A percentile compares a stretch with the other conserved stretches of the same genome.
These are phyloP conservation scores for Solanum peruvianum DNA, from an alignment of 257 asterid species.

Conservation along the genomic window DNA sequence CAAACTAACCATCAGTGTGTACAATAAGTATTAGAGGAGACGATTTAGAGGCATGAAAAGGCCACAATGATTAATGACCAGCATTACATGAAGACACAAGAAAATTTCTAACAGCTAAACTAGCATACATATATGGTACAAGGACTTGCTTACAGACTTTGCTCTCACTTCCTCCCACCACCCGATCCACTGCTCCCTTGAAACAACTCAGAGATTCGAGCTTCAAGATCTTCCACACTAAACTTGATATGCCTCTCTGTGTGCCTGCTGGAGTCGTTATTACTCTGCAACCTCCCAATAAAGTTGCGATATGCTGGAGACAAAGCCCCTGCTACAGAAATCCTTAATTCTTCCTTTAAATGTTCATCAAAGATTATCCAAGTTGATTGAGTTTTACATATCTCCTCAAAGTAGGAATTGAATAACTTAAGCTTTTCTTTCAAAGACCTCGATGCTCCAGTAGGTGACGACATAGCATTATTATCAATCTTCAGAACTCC, in stretches of 20 bases:
- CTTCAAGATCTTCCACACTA: constrained; percentile 65
- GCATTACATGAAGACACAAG: neutral
- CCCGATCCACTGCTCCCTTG: constrained; percentile 25
- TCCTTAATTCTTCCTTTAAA: constrained; percentile 64
- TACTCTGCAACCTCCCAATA: constrained; percentile 40
- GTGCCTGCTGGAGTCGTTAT: constrained; percentile 45
- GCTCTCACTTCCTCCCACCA: constrained; percentile 53
- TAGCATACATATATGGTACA: constrained; percentile 19
- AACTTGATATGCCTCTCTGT: constrained; percentile 64
- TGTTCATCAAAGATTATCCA: constrained; percentile 85
- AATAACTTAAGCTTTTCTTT: constrained; percentile 75
- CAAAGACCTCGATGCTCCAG: constrained; percentile 41
- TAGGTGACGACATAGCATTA: constrained; percentile 49
- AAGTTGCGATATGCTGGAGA: constrained; percentile 61
- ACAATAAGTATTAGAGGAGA: neutral
- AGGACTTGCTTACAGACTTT: neutral
- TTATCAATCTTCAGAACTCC: constrained; percentile 60
- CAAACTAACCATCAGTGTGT: neutral
- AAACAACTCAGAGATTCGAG: constrained; percentile 54
- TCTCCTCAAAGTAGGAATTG: constrained; percentile 67
- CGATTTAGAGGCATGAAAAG: neutral
- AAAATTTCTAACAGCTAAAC: constrained; percentile 10
- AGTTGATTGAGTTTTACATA: constrained; percentile 47
- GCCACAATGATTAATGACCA: neutral
- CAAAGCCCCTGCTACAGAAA: constrained; percentile 39